Percentiles rank a stretch among this genome's conserved stretches.
Evolutionary conservation across 768 basidiomycete genomes (phyloP).

Genomic region (Rhodosporidiobolus sp.): DNA sequence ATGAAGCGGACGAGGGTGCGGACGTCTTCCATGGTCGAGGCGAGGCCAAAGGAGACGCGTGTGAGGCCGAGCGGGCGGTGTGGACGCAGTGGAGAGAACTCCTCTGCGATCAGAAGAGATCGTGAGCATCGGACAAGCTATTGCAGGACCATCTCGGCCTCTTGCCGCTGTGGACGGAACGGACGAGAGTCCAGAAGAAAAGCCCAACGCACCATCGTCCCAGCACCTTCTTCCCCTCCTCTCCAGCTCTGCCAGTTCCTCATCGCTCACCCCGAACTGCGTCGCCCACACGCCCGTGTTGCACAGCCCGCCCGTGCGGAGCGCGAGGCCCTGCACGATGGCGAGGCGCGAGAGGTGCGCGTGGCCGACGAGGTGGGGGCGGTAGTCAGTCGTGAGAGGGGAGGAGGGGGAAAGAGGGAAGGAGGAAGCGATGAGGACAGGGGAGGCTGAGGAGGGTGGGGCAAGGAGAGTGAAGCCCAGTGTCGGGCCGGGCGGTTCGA

Average conservation of each 20-base stretch:
- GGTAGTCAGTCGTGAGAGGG: neutral
- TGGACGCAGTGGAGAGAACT: conserved; percentile 17
- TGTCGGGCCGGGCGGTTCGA: conserved; percentile 30
- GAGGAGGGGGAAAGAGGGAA: neutral
- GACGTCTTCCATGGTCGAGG: conserved; percentile 40
- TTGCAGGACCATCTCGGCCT: too few species aligned
- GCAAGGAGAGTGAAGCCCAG: conserved; percentile 39
- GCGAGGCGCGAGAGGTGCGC: conserved; percentile 41
- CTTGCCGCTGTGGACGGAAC: neutral
- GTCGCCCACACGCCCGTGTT: conserved; percentile 37
- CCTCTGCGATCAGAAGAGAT: neutral
- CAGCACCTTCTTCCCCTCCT: conserved; percentile 34
- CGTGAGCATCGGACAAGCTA: neutral
- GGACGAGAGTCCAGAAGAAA: too few species aligned
- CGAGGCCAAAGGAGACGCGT: conserved; percentile 40
- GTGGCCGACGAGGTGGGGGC: conserved; percentile 30
- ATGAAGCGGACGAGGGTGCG: conserved; percentile 38
- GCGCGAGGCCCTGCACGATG: conserved; percentile 35
- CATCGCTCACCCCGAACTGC: conserved; percentile 28
- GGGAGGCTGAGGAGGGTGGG: neutral
- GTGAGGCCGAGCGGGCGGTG: conserved; percentile 27
- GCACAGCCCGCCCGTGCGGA: conserved; percentile 43
- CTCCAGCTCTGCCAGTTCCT: conserved; percentile 31
- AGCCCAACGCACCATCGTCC: conserved; percentile 32
- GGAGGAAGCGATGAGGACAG: neutral